A percentile compares a stretch with the other conserved stretches of the same genome.
phyloP scores from a whole-genome alignment of 257 asterid genomes.

The Primulina tabacum region DNA sequence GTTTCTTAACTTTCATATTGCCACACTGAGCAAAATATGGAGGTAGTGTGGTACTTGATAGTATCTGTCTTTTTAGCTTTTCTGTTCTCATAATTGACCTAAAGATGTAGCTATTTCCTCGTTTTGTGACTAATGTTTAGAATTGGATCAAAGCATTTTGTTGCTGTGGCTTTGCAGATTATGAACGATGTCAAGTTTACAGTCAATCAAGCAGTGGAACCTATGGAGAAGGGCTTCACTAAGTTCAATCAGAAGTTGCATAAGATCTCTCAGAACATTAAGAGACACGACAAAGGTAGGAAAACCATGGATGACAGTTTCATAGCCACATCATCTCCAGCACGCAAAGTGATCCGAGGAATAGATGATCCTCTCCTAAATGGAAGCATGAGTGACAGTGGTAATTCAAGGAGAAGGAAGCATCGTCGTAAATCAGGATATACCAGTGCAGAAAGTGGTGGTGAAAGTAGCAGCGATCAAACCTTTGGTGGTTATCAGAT shows the following conservation, averaged over 20 bases:
- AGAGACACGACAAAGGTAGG: constrained; percentile 61
- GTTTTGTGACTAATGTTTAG: too few species aligned
- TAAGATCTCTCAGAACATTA: constrained; percentile 80
- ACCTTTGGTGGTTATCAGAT: constrained; percentile 58
- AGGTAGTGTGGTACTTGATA: background rate
- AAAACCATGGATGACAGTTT: constrained; percentile 75
- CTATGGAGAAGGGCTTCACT: constrained; percentile 86
- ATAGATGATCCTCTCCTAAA: constrained; percentile 91
- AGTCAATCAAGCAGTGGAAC: constrained; percentile 88
- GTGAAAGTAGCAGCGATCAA: constrained; percentile 69
- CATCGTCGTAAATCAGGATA: constrained; percentile 69
- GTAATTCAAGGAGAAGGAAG: constrained; percentile 62
- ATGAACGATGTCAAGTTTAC: constrained; percentile 94
- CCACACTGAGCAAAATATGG: background rate
- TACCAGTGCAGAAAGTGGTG: constrained; percentile 88
- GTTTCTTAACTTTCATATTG: background rate
- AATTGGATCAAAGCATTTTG: too few species aligned
- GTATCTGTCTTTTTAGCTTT: background rate
- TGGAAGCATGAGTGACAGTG: constrained; percentile 83
- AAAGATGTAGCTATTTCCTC: too few species aligned
- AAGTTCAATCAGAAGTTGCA: constrained; percentile 73
- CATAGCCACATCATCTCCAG: constrained; percentile 46
- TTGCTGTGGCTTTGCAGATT: constrained; percentile 44
- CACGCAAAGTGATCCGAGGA: constrained; percentile 66
- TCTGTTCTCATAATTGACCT: background rate